Percentiles rank a stretch among this genome's conserved stretches.
These are phyloP conservation scores for Paraurostyla sp. DNA, from an alignment of 73 alveolate species.

Conservation along the genomic window DNA sequence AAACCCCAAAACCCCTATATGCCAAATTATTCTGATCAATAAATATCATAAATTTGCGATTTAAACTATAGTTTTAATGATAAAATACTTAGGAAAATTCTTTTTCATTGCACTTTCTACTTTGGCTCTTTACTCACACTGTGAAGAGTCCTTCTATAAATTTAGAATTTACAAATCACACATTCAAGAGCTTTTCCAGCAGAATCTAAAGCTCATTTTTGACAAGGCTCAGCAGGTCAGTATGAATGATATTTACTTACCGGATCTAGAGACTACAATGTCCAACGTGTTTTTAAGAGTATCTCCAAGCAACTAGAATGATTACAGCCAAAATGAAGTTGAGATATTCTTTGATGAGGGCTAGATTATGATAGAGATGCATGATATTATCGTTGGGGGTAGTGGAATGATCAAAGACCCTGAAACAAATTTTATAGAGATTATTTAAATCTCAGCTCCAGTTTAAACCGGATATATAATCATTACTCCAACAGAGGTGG, in stretches of 20 bases:
- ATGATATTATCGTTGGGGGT: slow-evolving; percentile 20
- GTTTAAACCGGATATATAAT: slow-evolving; percentile 13
- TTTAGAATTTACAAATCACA: slow-evolving; percentile 11
- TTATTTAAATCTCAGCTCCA: slow-evolving; percentile 16
- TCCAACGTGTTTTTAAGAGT: not conserved
- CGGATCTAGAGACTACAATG: not conserved
- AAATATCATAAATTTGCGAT: not conserved
- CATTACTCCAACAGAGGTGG: slow-evolving; percentile 34
- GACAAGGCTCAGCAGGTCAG: not conserved
- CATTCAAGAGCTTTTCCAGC: slow-evolving; percentile 29
- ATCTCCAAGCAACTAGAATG: not conserved
- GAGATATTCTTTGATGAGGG: slow-evolving; percentile 65
- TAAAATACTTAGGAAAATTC: not conserved
- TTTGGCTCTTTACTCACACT: not conserved
- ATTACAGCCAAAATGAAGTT: not conserved
- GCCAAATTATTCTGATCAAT: not conserved
- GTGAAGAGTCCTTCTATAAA: slow-evolving; percentile 44
- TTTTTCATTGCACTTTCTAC: not conserved
- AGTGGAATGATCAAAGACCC: slow-evolving; percentile 38
- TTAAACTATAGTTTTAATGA: not conserved
- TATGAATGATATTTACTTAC: not conserved
- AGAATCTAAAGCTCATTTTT: slow-evolving; percentile 19
- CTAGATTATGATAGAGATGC: slow-evolving; percentile 17
- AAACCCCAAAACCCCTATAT: slow-evolving; percentile 18
- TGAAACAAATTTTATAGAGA: slow-evolving; percentile 3